Evolutionary conservation across 225 moss, liverwort and hornwort genomes (phyloP), one percentile per base, ranked within the genome.

Genomic region (Takakia lepidozioides): DNA sequence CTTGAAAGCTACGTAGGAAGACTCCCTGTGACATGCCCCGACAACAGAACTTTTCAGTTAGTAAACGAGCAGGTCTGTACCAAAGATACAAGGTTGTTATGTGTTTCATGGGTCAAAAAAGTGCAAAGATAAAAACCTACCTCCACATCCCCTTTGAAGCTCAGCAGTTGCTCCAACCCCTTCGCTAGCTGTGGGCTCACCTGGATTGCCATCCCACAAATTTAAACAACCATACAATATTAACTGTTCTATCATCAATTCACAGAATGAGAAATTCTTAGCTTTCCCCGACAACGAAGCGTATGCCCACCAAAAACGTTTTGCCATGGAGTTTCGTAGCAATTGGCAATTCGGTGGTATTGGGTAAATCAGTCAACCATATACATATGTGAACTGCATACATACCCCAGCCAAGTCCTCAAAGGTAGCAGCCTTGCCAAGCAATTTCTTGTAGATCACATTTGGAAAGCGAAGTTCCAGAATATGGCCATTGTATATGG

Each of bases 401-500:
- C 20, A 20, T 38, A 73, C 67, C 59, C 67, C 73, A 5, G 67
- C 63, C 3, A 73, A 48, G 56, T 73, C 73, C 46, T 67, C 68
- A 51, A 73, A 73, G 21, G 38, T 49, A 3, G 68, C 49, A 28
- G 38, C 49, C 63, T 59, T 73, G 39, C 35, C 59, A 42, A 73
- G 41, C 42, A 73, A 23, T 53, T 73, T 73, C 46, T 73, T 73
- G 52, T 73, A 73, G 2, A 73, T 60, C 37, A 73, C 68, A 38
- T 55, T 46, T 2, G 73, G 73, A 42, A 73, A 73, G 18, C 63
- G 58, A 46, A 73, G 54, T 26, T 73, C 73, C 63, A 73, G 53
- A 38, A 73, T 68, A 39, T 73, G 73, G 25, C 73, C 73, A 20
- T 73, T 73, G 20, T 73, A 73, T 11, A 73, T 73, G 38, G 73